Base-by-base conservation (phyloP, 2,329 filamentous ascomycete genomes). In the Diaporthe helianthi region DNA sequence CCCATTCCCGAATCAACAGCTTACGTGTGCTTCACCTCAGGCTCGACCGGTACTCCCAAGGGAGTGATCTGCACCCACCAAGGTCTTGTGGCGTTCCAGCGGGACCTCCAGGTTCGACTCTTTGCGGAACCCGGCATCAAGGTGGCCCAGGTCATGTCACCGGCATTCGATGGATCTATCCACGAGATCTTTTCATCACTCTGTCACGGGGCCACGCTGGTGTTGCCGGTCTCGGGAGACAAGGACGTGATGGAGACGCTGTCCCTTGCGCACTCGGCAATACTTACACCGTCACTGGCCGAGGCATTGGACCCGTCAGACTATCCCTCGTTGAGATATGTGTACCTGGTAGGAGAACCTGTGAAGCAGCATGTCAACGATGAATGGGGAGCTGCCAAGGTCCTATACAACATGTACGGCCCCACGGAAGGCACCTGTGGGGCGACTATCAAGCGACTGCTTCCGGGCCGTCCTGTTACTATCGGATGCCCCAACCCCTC, bases 401-500 rank as follows among this genome's bases (percentile, higher is more conserved):
- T 19, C n/a, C 19, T 55, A 19, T 55, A 19, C 52, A 55, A 55
- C 52, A 55, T 55, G 52, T 55, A 55, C 52, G 31, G 52, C 7
- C 52, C 52, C 10, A 55, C 52, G 9, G 52, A 55, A 55, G 52
- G 26, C 10, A 55, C 52, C 5, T 55, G 52, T 36, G 52, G 52
- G 7, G 52, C 52, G 8, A 55, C 52, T 29, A 55, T 55, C 12
- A 22, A 26, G 17, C 52, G 26, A n/a, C 15, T 55, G 31, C 24
- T 55, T 15, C 24, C 24, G 5, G n/a, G 10, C n/a, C 10, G 52
- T 33, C 38, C 38, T 44, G 38, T 19, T 15, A 15, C 38, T 10
- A 44, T 44, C 13, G 38, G 38, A 10, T 15, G 3, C 10, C 38
- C 38, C 12, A 44, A 44, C 38, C 17, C 38, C 17, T 44, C 38